A percentile compares a stretch with the other conserved stretches of the same genome.
Evolutionary conservation across 805 yeast species (phyloP).

Genomic region (Candida corydali): DNA sequence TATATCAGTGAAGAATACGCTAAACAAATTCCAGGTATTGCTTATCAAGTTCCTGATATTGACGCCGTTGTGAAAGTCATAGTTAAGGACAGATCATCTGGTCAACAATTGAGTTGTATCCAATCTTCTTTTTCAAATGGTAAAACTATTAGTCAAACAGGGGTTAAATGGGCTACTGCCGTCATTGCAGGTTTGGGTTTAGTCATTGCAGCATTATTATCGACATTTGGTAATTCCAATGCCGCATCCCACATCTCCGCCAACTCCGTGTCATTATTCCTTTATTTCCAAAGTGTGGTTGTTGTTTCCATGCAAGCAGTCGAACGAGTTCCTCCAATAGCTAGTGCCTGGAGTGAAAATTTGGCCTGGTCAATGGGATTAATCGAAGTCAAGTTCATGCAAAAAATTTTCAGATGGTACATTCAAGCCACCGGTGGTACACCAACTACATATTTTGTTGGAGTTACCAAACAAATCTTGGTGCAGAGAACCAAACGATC

Average conservation of each 20-base stretch:
- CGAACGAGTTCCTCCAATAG: conserved; percentile 86
- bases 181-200: conserved; percentile 86
- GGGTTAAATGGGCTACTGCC: conserved; percentile 93
- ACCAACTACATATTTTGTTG: conserved; percentile 64
- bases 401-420: conserved; percentile 78
- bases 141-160: conserved; percentile 73
- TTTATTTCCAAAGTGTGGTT: conserved; percentile 86
- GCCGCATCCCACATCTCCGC: conserved; percentile 90
- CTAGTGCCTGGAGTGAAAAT: conserved; percentile 87
- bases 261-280: conserved; percentile 75
- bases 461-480: conserved; percentile 60
- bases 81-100: conserved; percentile 38
- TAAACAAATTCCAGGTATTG: conserved; percentile 71
- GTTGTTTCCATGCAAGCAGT: conserved; percentile 82
- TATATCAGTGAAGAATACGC: conserved; percentile 50
- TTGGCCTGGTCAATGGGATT: conserved; percentile 95
- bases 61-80: conserved; percentile 70
- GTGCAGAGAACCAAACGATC: conserved; percentile 64
- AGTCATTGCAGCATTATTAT: conserved; percentile 72
- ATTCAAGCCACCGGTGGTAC: conserved; percentile 86
- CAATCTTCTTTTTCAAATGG: conserved; percentile 75
- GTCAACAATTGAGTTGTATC: conserved; percentile 60
- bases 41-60: conserved; percentile 81
- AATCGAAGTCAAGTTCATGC: conserved; percentile 77
- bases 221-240: conserved; percentile 81